Percentiles rank a stretch among this genome's conserved stretches.
Evolutionary conservation across 495 filamentous ascomycete species (phyloP).

Genomic region (Aspergillus mulundensis): DNA sequence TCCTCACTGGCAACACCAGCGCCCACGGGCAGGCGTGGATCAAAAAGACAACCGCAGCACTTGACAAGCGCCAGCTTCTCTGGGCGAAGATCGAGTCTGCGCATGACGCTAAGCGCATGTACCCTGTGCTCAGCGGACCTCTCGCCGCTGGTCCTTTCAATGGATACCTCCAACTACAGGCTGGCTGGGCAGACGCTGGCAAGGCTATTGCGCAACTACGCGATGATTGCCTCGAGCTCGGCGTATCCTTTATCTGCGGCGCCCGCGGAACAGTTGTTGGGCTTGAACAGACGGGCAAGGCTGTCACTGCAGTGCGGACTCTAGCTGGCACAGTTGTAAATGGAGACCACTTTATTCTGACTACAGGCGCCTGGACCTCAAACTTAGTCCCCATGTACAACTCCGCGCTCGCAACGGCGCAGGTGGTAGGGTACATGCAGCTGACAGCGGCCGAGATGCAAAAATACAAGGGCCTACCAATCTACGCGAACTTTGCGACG

Average conservation of each 20-base stretch:
- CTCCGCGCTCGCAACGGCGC: too few relatives aligned
- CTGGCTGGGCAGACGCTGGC: conserved; percentile 73
- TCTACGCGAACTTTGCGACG: neutral
- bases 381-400: neutral
- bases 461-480: neutral
- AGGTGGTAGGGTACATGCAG: neutral
- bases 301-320: too few relatives aligned
- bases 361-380: neutral
- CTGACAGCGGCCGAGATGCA: neutral
- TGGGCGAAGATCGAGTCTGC: conserved; percentile 1
- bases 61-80: neutral
- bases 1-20: neutral
- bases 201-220: conserved; percentile 53
- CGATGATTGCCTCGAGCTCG: too few relatives aligned
- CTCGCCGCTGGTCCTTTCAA: conserved; percentile 22
- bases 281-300: neutral
- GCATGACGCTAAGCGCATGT: neutral
- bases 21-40: neutral
- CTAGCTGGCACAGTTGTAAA: too few relatives aligned
- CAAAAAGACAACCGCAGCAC: too few relatives aligned
- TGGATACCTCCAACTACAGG: conserved; percentile 53
- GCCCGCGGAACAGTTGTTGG: neutral
- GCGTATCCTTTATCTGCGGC: conserved; percentile 14
- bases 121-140: conserved; percentile 41
- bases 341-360: neutral